A percentile compares a stretch with the other conserved stretches of the same genome.
Conservation (phyloP, 192 early-diverging fungal genomes). For the Spinellus fusiger region DNA sequence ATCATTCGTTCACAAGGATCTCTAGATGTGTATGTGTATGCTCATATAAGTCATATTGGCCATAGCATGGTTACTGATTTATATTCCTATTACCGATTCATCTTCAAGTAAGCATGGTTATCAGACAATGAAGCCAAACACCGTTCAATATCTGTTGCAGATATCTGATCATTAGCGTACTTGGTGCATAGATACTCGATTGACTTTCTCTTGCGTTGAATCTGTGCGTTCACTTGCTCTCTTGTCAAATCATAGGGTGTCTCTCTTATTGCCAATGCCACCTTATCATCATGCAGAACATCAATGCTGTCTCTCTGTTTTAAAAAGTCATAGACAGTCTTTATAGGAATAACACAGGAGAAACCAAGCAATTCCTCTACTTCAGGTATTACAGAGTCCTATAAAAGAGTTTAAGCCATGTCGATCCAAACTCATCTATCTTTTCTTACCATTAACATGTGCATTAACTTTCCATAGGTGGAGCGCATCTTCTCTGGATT, state of each 20-base stretch:
- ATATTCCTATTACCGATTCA: conserved; percentile 51
- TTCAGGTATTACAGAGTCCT: conserved; percentile 66
- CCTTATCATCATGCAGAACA: conserved; percentile 79
- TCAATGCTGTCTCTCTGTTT: conserved; percentile 56
- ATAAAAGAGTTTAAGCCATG: conserved; percentile 6
- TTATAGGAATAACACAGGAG: conserved; percentile 75
- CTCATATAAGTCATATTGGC: background rate
- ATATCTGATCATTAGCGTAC: conserved; percentile 57
- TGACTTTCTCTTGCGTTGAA: conserved; percentile 83
- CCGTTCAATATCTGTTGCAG: conserved; percentile 61
- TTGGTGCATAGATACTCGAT: conserved; percentile 78
- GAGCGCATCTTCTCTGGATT: conserved; percentile 96
- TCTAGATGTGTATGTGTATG: conserved; percentile 29
- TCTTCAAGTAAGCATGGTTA: conserved; percentile 90
- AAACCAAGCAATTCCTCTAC: conserved; percentile 75
- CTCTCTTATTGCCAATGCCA: conserved; percentile 68
- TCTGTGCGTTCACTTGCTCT: conserved; percentile 69
- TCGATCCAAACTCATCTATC: background rate
- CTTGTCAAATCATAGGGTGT: conserved; percentile 59
- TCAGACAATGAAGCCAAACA: conserved; percentile 96
- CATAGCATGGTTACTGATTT: background rate
- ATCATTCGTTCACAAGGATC: conserved; percentile 97
- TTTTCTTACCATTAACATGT: conserved; percentile 66
- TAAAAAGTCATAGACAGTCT: conserved; percentile 81
- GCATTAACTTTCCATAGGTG: conserved; percentile 94